Evolutionary conservation across 148 eudicot genomes (phyloP).

Genomic region (Drosera capensis): DNA sequence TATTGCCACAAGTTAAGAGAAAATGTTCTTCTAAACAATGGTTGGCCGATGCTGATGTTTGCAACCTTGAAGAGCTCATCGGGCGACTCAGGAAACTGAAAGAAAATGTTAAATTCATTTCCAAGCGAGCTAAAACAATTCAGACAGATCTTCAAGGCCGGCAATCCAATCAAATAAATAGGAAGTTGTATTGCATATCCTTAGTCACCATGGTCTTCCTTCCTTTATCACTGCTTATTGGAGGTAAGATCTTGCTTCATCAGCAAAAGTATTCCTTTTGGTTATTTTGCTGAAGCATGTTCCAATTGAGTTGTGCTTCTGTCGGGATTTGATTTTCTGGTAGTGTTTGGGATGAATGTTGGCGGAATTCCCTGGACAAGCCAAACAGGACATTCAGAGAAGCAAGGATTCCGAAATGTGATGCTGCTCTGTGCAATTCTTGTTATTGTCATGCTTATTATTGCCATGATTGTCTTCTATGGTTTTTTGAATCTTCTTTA

Average conservation of each 20-base stretch:
- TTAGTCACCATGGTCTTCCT: conserved; percentile 85
- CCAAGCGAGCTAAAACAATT: conserved; percentile 77
- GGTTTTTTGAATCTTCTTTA: too few relatives aligned
- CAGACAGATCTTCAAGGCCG: conserved; percentile 92
- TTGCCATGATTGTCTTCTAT: too few relatives aligned
- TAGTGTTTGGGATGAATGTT: conserved; percentile 97
- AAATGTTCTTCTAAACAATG: conserved; percentile 64
- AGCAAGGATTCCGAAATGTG: conserved; percentile 72
- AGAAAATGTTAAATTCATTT: conserved; percentile 88
- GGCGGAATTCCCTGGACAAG: conserved; percentile 97
- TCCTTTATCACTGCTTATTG: conserved; percentile 78
- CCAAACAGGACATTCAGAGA: conserved; percentile 44
- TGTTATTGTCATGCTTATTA: conserved; percentile 45
- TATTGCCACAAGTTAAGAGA: conserved; percentile 79
- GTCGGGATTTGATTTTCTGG: too few relatives aligned
- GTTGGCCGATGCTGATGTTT: conserved; percentile 53
- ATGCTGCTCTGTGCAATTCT: conserved; percentile 42
- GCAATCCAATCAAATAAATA: conserved; percentile 91
- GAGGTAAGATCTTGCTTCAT: conserved; percentile 48
- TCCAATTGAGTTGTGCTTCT: too few relatives aligned
- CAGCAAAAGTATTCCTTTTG: not conserved
- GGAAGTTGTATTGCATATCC: conserved; percentile 76
- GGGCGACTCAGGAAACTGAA: conserved; percentile 75
- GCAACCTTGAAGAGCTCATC: conserved; percentile 68
- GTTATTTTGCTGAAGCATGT: not conserved